Evolutionary conservation across 2,329 filamentous ascomycete genomes (phyloP), one percentile per base, ranked within the genome.

Genomic region (Aureobasidium lini): DNA sequence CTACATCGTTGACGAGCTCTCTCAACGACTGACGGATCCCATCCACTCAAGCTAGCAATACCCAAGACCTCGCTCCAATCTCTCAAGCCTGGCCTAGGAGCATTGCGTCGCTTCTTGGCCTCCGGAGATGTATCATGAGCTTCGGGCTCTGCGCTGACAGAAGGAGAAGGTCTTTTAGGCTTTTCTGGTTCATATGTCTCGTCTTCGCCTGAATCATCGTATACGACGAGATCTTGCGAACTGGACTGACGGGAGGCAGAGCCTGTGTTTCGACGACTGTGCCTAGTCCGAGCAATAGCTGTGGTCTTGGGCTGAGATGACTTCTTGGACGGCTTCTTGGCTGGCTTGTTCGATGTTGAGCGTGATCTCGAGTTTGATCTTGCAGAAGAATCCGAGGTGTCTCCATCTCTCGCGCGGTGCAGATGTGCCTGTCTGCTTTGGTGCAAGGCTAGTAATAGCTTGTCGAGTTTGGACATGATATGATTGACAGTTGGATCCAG

Each of bases 11-110:
- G 79, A 1, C 87, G 82, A 0, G 90, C 82, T 32, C 89, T 82
- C 56, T 84, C 81, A 11, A 96, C 73, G 0, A 85, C 87, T 1
- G 76, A 71, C 0, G 78, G 72, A 1, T 87, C 76, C 72, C 91
- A 92, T 0, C 88, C 90, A 1, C 82, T 82, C 52, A 95, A 74
- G 0, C 89, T 81, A 2, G 93, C 93, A 0, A 90, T 79, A 0
- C 89, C 89, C 31, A 96, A 74, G 1, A 96, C 82, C 64, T 95
- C 89, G 64, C 85, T 88, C 93, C 93, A 97, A 73, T 95, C 88
- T 23, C 88, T 81, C 11, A 84, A 75, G 13, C 71, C 77, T 69
- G 78, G 54, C 10, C 31, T 48, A 29, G 59, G 61, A n/a, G 39
- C 37, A 10, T 39, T 48, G 18, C 54, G 54, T 32, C 43, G 16